A percentile compares a stretch with the other conserved stretches of the same genome.
Conservation (phyloP, 139 green algal species). For the Tetradesmus lagerheimii region DNA sequence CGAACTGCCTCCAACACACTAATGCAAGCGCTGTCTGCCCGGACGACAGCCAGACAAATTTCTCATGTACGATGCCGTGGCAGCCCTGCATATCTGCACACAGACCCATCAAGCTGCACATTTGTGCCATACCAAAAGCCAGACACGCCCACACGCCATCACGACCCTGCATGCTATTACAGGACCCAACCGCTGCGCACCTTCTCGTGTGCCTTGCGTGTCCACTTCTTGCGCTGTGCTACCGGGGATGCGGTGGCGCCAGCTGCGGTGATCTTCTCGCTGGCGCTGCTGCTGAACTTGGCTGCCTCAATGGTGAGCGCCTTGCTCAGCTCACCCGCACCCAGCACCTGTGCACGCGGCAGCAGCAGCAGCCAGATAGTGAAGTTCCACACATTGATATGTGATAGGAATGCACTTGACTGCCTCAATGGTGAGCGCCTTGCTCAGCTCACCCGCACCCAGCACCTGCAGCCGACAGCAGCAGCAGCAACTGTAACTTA, state of each 20-base stretch:
- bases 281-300: constrained; percentile 84
- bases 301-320: constrained; percentile 87
- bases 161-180: too few species aligned
- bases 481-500: too few species aligned
- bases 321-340: constrained; percentile 83
- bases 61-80: too few species aligned
- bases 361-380: constrained; percentile 14
- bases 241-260: constrained; percentile 81
- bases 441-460: constrained; percentile 85
- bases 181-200: neutral
- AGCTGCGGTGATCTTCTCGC: constrained; percentile 89
- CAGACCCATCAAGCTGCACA: neutral
- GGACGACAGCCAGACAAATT: too few species aligned
- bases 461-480: constrained; percentile 72
- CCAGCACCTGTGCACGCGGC: constrained; percentile 84
- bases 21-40: too few species aligned
- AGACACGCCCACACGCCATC: too few species aligned
- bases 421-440: constrained; percentile 81
- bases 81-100: too few species aligned
- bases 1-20: too few species aligned
- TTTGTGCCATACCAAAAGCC: neutral
- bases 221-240: constrained; percentile 84
- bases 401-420: constrained; percentile 89
- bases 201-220: constrained; percentile 65
- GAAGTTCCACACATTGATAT: too few species aligned